Percentiles rank a stretch among this genome's conserved stretches.
These are phyloP conservation scores for Thalassiosira sp. DNA, from an alignment of 352 stramenopile genomes.

Conservation along the genomic window DNA sequence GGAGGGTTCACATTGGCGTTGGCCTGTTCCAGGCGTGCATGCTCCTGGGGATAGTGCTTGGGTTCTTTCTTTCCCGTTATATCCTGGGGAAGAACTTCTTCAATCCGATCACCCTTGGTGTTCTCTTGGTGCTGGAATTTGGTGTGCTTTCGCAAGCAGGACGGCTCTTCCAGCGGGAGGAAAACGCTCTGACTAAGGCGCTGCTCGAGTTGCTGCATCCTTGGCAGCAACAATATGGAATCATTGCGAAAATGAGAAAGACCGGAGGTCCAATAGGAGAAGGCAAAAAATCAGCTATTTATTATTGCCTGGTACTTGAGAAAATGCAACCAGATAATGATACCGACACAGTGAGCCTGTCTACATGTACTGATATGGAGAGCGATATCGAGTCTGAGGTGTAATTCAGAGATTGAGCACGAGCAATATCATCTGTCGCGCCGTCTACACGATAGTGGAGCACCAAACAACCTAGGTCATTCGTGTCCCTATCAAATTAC, in stretches of 20 bases:
- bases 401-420: background rate
- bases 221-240: slow-evolving; percentile 34
- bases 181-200: slow-evolving; percentile 13
- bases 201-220: slow-evolving; percentile 24
- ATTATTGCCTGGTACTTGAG: slow-evolving; percentile 36
- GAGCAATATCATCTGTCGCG: background rate
- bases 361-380: slow-evolving; percentile 22
- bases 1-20: slow-evolving; percentile 6
- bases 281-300: slow-evolving; percentile 3
- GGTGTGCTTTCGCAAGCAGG: slow-evolving; percentile 12
- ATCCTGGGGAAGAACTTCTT: slow-evolving; percentile 14
- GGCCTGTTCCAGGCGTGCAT: slow-evolving; percentile 18
- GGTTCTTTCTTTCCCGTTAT: slow-evolving; percentile 29
- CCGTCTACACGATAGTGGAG: background rate
- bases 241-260: slow-evolving; percentile 39
- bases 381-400: slow-evolving; percentile 24
- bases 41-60: slow-evolving; percentile 16
- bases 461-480: background rate
- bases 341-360: slow-evolving; percentile 32
- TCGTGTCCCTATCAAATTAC: no score
- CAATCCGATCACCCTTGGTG: slow-evolving; percentile 16
- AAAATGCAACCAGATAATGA: slow-evolving; percentile 21
- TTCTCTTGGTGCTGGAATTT: slow-evolving; percentile 21
- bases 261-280: slow-evolving; percentile 1
- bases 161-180: slow-evolving; percentile 17